These are phyloP conservation scores for Cryphonectria nitschkei DNA, from an alignment of 2,329 filamentous ascomycete genomes.

Conservation along the genomic window DNA sequence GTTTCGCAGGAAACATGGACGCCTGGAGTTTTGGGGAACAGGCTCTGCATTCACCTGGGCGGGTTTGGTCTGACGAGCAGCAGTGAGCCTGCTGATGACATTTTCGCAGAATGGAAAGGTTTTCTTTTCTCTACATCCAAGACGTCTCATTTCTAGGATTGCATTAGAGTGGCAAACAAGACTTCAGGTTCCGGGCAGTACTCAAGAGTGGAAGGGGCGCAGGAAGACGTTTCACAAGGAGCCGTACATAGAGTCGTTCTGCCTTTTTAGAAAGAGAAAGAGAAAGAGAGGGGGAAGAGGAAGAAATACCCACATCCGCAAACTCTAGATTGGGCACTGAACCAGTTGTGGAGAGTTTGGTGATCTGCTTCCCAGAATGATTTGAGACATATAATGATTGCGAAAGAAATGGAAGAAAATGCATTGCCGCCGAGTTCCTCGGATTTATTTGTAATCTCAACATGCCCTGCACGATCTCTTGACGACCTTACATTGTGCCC, in stretches of 20 bases:
- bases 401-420: neutral
- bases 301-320: neutral
- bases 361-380: neutral
- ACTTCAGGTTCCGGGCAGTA: neutral
- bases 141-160: neutral
- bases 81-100: neutral
- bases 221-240: neutral
- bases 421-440: neutral
- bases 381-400: neutral
- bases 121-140: neutral
- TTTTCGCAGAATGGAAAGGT: neutral
- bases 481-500: constrained; percentile 52
- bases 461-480: constrained; percentile 38
- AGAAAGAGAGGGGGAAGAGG: constrained; percentile 1
- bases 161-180: constrained; percentile 3
- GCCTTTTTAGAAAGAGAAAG: neutral
- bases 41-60: neutral
- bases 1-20: neutral
- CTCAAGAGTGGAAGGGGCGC: neutral
- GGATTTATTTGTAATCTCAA: neutral
- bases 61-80: neutral
- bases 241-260: neutral
- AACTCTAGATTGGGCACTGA: neutral
- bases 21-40: neutral
- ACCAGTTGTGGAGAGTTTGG: neutral